phyloP scores from a whole-genome alignment of 306 rosid genomes.

The Boehmeria nivea region DNA sequence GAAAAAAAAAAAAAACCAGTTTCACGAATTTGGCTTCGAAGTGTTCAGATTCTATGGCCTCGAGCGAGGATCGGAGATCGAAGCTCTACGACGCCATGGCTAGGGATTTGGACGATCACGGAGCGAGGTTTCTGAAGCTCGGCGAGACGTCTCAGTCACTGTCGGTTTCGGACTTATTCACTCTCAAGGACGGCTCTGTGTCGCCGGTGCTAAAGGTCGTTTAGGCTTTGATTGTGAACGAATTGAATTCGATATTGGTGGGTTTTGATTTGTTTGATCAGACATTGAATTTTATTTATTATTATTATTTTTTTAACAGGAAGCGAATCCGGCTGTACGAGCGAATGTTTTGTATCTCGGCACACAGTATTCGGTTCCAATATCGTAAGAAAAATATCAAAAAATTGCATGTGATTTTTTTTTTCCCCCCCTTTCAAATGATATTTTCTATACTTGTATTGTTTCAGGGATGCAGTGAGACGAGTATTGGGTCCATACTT shows the following conservation, averaged over 20 bases:
- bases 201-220: slow-evolving; percentile 71
- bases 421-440: no score
- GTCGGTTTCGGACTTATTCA: slow-evolving; percentile 78
- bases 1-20: not conserved
- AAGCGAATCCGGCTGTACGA: slow-evolving; percentile 87
- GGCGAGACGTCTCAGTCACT: slow-evolving; percentile 94
- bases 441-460: slow-evolving; percentile 18
- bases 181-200: slow-evolving; percentile 65
- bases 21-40: not conserved
- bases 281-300: slow-evolving; percentile 29
- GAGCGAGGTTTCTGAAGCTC: slow-evolving; percentile 63
- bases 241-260: not conserved
- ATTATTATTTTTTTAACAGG: slow-evolving; percentile 40
- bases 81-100: slow-evolving; percentile 74
- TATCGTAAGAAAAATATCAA: slow-evolving; percentile 62
- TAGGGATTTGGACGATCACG: slow-evolving; percentile 69
- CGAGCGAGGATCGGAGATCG: slow-evolving; percentile 49
- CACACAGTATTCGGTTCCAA: slow-evolving; percentile 58
- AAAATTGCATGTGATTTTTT: not conserved
- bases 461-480: slow-evolving; percentile 70
- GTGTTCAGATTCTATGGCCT: slow-evolving; percentile 34
- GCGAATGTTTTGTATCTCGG: slow-evolving; percentile 79
- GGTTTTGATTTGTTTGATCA: slow-evolving; percentile 9
- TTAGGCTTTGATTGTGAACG: not conserved
- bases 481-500: slow-evolving; percentile 57